Base-by-base conservation (phyloP, 805 yeast genomes). In the Jamesozyma piceae region DNA sequence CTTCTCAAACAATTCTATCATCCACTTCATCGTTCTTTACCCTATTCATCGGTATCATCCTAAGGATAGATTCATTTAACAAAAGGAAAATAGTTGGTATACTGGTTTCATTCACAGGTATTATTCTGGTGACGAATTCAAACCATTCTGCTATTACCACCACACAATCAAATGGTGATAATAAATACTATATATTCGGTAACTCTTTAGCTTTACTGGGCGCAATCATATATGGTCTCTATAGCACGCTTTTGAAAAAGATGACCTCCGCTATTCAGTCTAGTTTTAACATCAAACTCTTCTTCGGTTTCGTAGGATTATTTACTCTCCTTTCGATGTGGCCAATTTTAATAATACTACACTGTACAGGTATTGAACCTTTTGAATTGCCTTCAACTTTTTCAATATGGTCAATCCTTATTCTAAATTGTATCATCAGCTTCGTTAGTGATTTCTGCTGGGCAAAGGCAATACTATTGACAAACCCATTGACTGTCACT, bases 11-110 rank as follows among this genome's bases (percentile, higher is more conserved):
- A 2, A 89, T 89, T 20, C 65, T 90, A 30, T 81, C 95, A n/a
- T 82, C 95, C 36, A 87, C 96, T 0, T 80, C 92, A 4, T 82
- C 95, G 9, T 86, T 89, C 57, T 89, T 89, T 73, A 89, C 97
- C 1, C 70, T 90, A 35, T 47, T 87, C 1, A 71, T 88, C 11
- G 96, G 96, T 1, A 74, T 77, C 42, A 45, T 81, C 14, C 77
- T 78, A 41, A 68, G 77, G 17, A 73, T 86, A 1, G 97, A 89
- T 60, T 63, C 58, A 27, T 74, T 88, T 56, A 80, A 77, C 52
- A 51, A 57, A 8, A 66, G 71, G 37, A 89, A 88, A 57, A 52
- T 86, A 1, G 49, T 72, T 22, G 94, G 95, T 0, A 68, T 88
- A 9, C 45, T 78, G 1, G 65, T 83, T 2, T 78, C 90, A 3